Conservation (phyloP, 2,329 filamentous ascomycete species). For the Xenoacremonium recifei region DNA sequence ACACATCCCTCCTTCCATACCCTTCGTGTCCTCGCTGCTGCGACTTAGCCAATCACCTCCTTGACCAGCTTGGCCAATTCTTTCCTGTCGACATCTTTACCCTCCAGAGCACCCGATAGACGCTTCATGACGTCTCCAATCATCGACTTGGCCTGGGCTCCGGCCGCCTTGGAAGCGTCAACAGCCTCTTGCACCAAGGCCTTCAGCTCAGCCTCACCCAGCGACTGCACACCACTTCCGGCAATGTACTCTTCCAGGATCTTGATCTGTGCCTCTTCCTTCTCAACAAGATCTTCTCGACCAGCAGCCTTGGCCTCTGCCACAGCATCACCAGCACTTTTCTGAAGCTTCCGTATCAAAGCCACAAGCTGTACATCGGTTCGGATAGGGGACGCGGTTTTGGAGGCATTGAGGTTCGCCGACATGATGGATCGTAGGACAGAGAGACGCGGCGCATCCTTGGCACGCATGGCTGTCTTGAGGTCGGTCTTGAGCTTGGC, state of each 20-base stretch:
- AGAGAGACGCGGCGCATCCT: constrained; percentile 62
- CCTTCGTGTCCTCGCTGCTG: not conserved
- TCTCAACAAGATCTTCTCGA: constrained; percentile 66
- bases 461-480: constrained; percentile 64
- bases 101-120: constrained; percentile 55
- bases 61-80: constrained; percentile 62
- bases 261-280: constrained; percentile 64
- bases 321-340: constrained; percentile 55
- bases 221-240: constrained; percentile 55
- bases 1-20: too few species aligned
- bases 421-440: constrained; percentile 69
- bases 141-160: constrained; percentile 42
- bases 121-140: constrained; percentile 64
- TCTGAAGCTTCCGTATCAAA: constrained; percentile 64
- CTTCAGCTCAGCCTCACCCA: constrained; percentile 59
- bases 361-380: constrained; percentile 69
- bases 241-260: constrained; percentile 66
- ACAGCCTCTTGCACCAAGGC: constrained; percentile 51
- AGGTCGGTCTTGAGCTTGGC: constrained; percentile 58
- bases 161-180: constrained; percentile 47
- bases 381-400: constrained; percentile 66
- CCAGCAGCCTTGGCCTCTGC: constrained; percentile 63
- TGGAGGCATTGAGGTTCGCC: constrained; percentile 72
- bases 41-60: constrained; percentile 33
- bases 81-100: constrained; percentile 62